phyloP scores from a whole-genome alignment of 768 basidiomycete species.

The Sporobolomyces pararoseus region DNA sequence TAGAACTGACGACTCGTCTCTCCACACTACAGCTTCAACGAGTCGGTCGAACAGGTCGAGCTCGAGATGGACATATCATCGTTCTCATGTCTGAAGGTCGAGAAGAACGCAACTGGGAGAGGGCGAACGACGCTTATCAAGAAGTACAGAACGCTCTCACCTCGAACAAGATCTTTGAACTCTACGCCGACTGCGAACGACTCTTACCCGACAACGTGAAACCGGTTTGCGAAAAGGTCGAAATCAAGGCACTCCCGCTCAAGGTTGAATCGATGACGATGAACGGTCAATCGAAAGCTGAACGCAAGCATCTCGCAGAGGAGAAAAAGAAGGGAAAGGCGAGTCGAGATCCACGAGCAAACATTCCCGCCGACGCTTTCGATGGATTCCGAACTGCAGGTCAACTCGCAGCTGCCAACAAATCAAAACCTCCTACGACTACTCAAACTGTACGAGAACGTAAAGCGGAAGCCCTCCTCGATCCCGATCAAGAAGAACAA shows the following conservation, averaged over 20 bases:
- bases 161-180: conserved; percentile 72
- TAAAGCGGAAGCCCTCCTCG: conserved; percentile 28
- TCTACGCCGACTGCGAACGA: conserved; percentile 87
- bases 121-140: conserved; percentile 76
- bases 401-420: conserved; percentile 55
- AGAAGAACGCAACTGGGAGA: conserved; percentile 85
- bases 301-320: conserved; percentile 33
- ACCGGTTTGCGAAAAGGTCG: conserved; percentile 38
- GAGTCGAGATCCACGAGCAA: conserved; percentile 57
- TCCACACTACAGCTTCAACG: conserved; percentile 71
- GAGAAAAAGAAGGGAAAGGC: conserved; percentile 31
- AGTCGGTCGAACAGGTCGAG: conserved; percentile 89
- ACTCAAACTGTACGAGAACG: conserved; percentile 30
- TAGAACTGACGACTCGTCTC: neutral
- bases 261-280: conserved; percentile 35
- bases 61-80: conserved; percentile 81
- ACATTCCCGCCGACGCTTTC: conserved; percentile 69
- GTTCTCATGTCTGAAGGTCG: conserved; percentile 84
- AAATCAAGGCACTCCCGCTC: conserved; percentile 36
- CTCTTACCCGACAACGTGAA: conserved; percentile 73
- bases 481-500: conserved; percentile 25
- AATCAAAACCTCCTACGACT: conserved; percentile 25
- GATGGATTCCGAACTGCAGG: conserved; percentile 68
- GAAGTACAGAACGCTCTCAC: conserved; percentile 84
- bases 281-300: conserved; percentile 20